These are phyloP conservation scores for Neckera pumila DNA, from an alignment of 225 moss, liverwort and hornwort species.

Conservation along the genomic window DNA sequence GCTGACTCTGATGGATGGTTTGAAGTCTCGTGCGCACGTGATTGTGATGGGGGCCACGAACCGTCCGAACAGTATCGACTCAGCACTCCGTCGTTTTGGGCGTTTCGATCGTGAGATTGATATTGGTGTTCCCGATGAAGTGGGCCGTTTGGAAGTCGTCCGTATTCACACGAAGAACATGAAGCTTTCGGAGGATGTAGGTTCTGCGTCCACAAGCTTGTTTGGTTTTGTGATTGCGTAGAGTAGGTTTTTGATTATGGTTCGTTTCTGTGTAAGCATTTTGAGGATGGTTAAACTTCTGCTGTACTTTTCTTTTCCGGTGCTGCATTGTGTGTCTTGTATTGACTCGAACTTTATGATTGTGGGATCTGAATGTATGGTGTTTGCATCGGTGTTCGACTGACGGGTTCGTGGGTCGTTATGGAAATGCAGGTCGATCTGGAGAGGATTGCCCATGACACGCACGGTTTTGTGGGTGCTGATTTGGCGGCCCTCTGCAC, in stretches of 20 bases:
- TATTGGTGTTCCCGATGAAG: slow-evolving; percentile 59
- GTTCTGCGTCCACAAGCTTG: not conserved
- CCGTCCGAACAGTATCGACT: slow-evolving; percentile 64
- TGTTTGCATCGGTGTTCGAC: not conserved
- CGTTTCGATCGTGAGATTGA: slow-evolving; percentile 62
- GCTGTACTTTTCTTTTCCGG: not conserved
- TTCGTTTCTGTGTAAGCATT: not conserved
- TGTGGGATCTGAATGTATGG: not conserved
- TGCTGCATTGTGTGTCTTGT: not conserved
- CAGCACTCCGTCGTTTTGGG: slow-evolving; percentile 53
- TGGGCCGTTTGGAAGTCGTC: slow-evolving; percentile 52
- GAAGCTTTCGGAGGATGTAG: slow-evolving; percentile 90
- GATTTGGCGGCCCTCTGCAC: slow-evolving; percentile 92
- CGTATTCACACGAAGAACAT: slow-evolving; percentile 71
- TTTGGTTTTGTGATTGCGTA: not conserved
- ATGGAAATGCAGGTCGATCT: slow-evolving; percentile 53
- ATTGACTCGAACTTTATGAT: no score
- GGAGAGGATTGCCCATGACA: slow-evolving; percentile 86
- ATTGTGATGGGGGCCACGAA: slow-evolving; percentile 85
- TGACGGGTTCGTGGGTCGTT: not conserved
- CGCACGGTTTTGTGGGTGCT: slow-evolving; percentile 92
- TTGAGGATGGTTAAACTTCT: not conserved
- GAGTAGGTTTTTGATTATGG: not conserved
- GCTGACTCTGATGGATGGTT: slow-evolving; percentile 88
- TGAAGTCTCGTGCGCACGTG: slow-evolving; percentile 96